Conservation (phyloP, 2,329 filamentous ascomycete genomes). For the Monilinia aucupariae region DNA sequence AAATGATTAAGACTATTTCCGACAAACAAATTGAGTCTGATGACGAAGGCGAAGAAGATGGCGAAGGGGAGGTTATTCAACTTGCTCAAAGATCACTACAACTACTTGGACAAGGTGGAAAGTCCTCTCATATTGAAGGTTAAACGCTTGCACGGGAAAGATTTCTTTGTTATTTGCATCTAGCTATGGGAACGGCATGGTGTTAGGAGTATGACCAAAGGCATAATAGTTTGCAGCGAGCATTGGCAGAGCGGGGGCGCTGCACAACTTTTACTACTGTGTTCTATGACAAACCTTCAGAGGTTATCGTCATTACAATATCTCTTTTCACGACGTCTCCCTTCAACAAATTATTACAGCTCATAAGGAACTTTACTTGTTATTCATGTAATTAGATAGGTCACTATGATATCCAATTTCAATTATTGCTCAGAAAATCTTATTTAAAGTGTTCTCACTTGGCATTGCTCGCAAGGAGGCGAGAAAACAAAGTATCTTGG, state of each 20-base stretch:
- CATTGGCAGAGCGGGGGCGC: constrained; percentile 33
- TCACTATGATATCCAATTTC: constrained; percentile 34
- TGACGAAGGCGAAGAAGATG: constrained; percentile 80
- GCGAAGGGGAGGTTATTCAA: constrained; percentile 87
- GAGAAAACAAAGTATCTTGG: too few relatives aligned
- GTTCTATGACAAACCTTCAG: constrained; percentile 21
- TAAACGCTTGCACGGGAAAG: constrained; percentile 39
- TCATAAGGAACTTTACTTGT: constrained; percentile 27
- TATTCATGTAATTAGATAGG: constrained; percentile 38
- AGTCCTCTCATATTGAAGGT: constrained; percentile 73
- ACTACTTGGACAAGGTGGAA: constrained; percentile 71
- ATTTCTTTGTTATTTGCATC: constrained; percentile 35
- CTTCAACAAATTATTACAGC: constrained; percentile 30
- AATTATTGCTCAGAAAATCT: constrained; percentile 10
- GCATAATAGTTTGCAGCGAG: constrained; percentile 34
- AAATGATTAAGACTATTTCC: constrained; percentile 86
- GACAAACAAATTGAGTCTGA: constrained; percentile 85
- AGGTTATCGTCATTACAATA: constrained; percentile 21
- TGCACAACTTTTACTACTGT: constrained; percentile 22
- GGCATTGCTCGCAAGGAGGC: not conserved
- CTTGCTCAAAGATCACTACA: constrained; percentile 87
- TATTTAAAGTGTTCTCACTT: not conserved
- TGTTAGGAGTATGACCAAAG: constrained; percentile 35
- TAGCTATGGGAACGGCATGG: constrained; percentile 33
- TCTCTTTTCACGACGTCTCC: constrained; percentile 28